Evolutionary conservation across 352 stramenopile genomes (phyloP).

Genomic region (Globisporangium barbulae): DNA sequence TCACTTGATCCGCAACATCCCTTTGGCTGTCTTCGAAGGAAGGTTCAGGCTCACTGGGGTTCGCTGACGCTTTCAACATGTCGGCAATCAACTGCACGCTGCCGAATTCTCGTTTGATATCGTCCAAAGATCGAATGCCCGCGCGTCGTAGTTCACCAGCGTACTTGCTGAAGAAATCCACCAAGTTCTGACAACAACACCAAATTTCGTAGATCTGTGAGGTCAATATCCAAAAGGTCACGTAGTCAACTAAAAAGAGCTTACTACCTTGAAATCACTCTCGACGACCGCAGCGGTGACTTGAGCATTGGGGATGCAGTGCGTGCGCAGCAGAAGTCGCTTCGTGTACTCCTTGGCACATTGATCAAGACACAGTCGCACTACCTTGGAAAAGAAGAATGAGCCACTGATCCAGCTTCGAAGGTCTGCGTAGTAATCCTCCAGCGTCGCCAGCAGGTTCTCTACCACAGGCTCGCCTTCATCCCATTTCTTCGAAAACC

Average conservation of each 20-base stretch:
- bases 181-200: slow-evolving; percentile 38
- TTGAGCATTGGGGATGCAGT: slow-evolving; percentile 46
- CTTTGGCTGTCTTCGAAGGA: slow-evolving; percentile 17
- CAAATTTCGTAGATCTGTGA: not conserved
- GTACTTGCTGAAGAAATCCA: slow-evolving; percentile 73
- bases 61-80: slow-evolving; percentile 28
- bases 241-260: not conserved
- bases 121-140: slow-evolving; percentile 56
- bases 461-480: slow-evolving; percentile 71
- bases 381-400: slow-evolving; percentile 84
- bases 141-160: slow-evolving; percentile 60
- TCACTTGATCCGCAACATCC: slow-evolving; percentile 43
- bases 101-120: slow-evolving; percentile 68
- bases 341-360: slow-evolving; percentile 67
- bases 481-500: slow-evolving; percentile 86
- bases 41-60: slow-evolving; percentile 25
- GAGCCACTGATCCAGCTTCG: slow-evolving; percentile 72
- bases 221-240: not conserved
- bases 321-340: slow-evolving; percentile 50
- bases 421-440: slow-evolving; percentile 75
- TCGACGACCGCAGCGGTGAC: slow-evolving; percentile 43
- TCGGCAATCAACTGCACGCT: slow-evolving; percentile 46
- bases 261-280: slow-evolving; percentile 52
- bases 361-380: slow-evolving; percentile 67
- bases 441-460: slow-evolving; percentile 67